Base-by-base conservation (phyloP, 2,329 filamentous ascomycete genomes). In the Cadophora sp. region DNA sequence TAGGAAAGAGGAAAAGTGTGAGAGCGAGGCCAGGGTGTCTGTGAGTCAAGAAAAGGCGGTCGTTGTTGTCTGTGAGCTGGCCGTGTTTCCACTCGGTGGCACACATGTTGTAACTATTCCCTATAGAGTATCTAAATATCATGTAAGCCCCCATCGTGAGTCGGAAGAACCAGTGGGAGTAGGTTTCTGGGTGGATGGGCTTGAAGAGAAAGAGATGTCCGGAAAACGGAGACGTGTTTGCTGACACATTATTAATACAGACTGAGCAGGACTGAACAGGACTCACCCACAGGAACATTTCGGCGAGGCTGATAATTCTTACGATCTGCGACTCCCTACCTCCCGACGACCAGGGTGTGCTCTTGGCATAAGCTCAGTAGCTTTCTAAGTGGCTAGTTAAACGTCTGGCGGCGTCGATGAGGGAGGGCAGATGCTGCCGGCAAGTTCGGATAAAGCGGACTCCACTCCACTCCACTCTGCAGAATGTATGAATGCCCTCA, bases 401-500 rank as follows among this genome's bases (percentile, higher is more conserved):
- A 51, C 48, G 48, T 51, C 22, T 27, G 48, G 48, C 13, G 51
- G 51, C 51, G 27, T 36, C 16, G 27, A 11, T 9, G 16, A 11
- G 51, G n/a, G n/a, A 11, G 36, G 18, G 51, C 16, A 55, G 20
- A 51, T 16, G 50, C 24, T 20, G 27, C 27, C 30, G 51, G 51
- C 51, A 55, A 30, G 24, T 55, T 55, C 51, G 51, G 51, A 55
- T 55, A 36, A 55, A n/a, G 16, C 18, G 27, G 18, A 33, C 51
- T 55, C 50, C n/a, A 55, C 30, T 55, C 27, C 20, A 33, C 51
- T 55, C 50, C n/a, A 55, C 30, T 55, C 27, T 36, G 51, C 27
- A 36, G 16, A 55, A 36, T 33, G n/a, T 55, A 36, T 55, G 51
- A 55, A 55, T 55, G 51, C 51, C 51, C 51, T 55, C 30, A 55